Conservation (phyloP, 495 filamentous ascomycete genomes). For the Bryoglossum gracile region DNA sequence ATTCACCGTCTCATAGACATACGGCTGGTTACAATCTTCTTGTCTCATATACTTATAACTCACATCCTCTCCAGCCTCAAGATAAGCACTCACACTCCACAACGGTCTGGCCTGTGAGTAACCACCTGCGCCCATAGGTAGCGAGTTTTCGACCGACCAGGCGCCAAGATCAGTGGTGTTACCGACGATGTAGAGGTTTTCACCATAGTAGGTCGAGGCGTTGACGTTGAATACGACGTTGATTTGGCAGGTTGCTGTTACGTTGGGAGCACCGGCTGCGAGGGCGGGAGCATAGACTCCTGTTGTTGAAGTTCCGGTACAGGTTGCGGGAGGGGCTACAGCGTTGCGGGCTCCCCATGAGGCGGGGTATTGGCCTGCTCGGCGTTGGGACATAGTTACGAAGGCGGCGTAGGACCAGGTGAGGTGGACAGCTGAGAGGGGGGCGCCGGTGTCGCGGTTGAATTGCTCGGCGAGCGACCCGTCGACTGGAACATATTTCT, state of each 20-base stretch:
- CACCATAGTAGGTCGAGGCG: slow-evolving; percentile 42
- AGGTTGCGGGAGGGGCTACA: slow-evolving; percentile 20
- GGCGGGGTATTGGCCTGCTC: slow-evolving; percentile 24
- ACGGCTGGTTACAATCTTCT: slow-evolving; percentile 34
- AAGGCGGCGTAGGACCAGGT: slow-evolving; percentile 49
- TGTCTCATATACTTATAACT: slow-evolving; percentile 33
- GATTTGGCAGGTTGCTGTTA: slow-evolving; percentile 29
- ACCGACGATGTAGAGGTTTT: slow-evolving; percentile 38
- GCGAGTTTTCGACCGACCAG: slow-evolving; percentile 22
- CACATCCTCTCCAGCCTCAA: slow-evolving; percentile 26
- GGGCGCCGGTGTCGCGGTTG: slow-evolving; percentile 37
- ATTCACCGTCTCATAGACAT: slow-evolving; percentile 32
- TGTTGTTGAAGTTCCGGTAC: slow-evolving; percentile 31
- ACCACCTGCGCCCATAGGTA: slow-evolving; percentile 21
- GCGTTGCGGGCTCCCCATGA: slow-evolving; percentile 24
- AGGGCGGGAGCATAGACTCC: slow-evolving; percentile 34
- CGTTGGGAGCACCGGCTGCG: slow-evolving; percentile 33
- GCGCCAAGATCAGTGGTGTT: slow-evolving; percentile 26
- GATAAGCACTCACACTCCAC: slow-evolving; percentile 28
- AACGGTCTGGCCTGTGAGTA: slow-evolving; percentile 26
- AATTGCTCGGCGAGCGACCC: slow-evolving; percentile 54
- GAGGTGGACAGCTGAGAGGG: slow-evolving; percentile 43
- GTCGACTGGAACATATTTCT: slow-evolving; percentile 41
- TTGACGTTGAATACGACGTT: slow-evolving; percentile 36
- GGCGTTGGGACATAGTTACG: slow-evolving; percentile 29